Percentiles rank a stretch among this genome's conserved stretches.
Conservation (phyloP, 176 grass and related monocot genomes). For the Hordeum vulgare region MorexV3_pseudomolecules_assembly NC_058521.1:97438748-97439247, state of each 20-base stretch:
- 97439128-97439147: not conserved
- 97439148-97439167: slow-evolving; percentile 9
- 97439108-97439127: not conserved
- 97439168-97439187: not conserved
- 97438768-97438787: not conserved
- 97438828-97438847: not conserved
- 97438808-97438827: not conserved
- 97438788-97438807: not conserved
- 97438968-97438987: not conserved
- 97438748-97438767: slow-evolving; percentile 21
- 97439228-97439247: slow-evolving; percentile 10
- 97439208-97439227: not conserved
- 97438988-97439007: slow-evolving; percentile 3
- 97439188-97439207: not conserved
- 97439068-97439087: not conserved
- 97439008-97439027: slow-evolving; percentile 3
- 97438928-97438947: not conserved
- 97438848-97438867: slow-evolving; percentile 33
- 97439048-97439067: slow-evolving; percentile 1
- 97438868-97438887: not conserved
- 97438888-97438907: not conserved
- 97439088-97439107: not conserved
- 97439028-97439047: not conserved
- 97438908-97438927: not conserved
- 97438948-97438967: not conserved